Evolutionary conservation across 2,329 filamentous ascomycete species (phyloP).

Genomic region (Apiospora arundinis): DNA sequence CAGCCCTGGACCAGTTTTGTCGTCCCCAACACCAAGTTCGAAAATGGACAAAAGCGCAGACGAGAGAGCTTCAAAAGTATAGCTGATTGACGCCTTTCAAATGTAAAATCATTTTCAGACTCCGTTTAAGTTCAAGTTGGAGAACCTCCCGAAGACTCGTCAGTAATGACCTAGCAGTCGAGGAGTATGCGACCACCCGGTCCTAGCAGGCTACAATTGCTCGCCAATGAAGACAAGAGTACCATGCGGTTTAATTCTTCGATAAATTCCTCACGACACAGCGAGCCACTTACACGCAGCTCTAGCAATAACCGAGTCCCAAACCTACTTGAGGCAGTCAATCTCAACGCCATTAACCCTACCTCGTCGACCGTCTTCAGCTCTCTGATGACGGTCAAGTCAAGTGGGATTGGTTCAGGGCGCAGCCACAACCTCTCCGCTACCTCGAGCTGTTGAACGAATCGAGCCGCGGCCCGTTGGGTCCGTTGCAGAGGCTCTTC

Average conservation of each 20-base stretch:
- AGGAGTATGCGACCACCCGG: not conserved
- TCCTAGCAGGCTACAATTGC: not conserved
- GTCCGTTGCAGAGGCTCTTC: not conserved
- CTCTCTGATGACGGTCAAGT: slow-evolving; percentile 20
- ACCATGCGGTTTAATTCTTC: too few species aligned
- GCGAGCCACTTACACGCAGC: not conserved
- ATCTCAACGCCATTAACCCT: slow-evolving; percentile 16
- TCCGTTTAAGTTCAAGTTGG: too few species aligned
- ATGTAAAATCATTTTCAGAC: too few species aligned
- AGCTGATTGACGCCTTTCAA: too few species aligned
- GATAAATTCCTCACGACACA: too few species aligned
- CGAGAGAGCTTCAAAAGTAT: not conserved
- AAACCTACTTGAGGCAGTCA: not conserved
- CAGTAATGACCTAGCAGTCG: not conserved
- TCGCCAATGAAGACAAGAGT: not conserved
- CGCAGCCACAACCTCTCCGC: not conserved
- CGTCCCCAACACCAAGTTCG: too few species aligned
- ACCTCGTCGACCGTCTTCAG: slow-evolving; percentile 8
- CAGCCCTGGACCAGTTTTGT: not conserved
- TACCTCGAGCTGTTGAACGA: slow-evolving; percentile 20
- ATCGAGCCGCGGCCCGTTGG: slow-evolving; percentile 11
- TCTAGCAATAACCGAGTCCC: not conserved
- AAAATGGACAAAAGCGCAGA: too few species aligned
- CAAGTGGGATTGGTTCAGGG: slow-evolving; percentile 23
- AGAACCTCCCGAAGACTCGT: too few species aligned